Base-by-base conservation (phyloP, 805 yeast genomes). In the Kazachstania psychrophila region DNA sequence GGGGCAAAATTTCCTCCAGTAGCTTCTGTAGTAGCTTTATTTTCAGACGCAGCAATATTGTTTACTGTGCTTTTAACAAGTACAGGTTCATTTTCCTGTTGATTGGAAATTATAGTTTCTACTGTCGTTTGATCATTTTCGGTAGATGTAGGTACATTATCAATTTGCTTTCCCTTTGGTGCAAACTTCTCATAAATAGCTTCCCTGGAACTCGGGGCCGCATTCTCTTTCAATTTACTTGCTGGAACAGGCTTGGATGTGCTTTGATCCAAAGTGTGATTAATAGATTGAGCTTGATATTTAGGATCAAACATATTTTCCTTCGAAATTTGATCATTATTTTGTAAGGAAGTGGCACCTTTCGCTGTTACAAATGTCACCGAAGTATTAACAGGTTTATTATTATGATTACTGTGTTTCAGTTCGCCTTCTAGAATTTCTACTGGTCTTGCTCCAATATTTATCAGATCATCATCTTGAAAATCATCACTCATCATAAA, bases 231-330 rank as follows among this genome's bases (percentile, higher is more conserved):
- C 18, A 52, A 34, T 1, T 40, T 37, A 20, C 46, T 46, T 3
- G 44, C 43, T 15, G 60, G 58, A 7, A 81, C 64, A 2, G 82
- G 87, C 3, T 75, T 72, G 0, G 88, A 80, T 39, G 72, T 76
- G 1, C 70, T 66, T 31, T 79, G 89, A 54, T 82, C 87, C 11
- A 79, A 64, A 0, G 80, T 77, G 37, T 75, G 71, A 44, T 66
- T 70, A 11, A 69, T 71, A 5, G 73, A 73, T 29, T 72, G 74
- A 36, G 70, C 72, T 51, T 75, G 72, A 43, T 68, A 73, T 35
- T 69, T 73, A 0, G 82, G 75, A 33, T 78, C 69, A 45, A 68
- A 75, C n/a, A 69, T 54, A 34, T 65, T 58, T 2, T 63, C 65
- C 4, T 58, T 56, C 4, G 65, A 50, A 10, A 66, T 51, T 3